Conservation (phyloP, 176 grass and related monocot genomes). For the Typha latifolia region DNA sequence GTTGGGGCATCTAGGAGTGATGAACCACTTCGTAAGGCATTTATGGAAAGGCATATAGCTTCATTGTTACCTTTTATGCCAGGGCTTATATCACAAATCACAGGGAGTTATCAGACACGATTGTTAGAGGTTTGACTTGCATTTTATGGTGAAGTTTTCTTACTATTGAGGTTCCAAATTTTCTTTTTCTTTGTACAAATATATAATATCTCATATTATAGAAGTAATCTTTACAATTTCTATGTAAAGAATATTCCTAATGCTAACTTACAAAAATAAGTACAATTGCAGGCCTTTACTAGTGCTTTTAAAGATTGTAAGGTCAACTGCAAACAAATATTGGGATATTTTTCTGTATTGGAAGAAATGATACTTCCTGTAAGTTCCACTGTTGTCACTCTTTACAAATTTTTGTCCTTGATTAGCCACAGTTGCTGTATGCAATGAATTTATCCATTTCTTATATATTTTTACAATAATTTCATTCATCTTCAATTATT, state of each 20-base stretch:
- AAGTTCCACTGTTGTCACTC: not conserved
- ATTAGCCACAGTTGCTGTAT: no score
- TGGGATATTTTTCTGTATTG: conserved; percentile 2
- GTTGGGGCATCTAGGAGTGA: not conserved
- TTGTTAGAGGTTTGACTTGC: conserved; percentile 2
- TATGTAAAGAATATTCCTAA: not conserved
- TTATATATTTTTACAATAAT: not conserved
- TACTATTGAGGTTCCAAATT: no score
- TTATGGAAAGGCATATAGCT: not conserved
- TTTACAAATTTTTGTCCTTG: no score
- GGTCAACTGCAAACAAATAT: not conserved
- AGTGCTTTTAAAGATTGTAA: conserved; percentile 4
- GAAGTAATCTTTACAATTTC: not conserved
- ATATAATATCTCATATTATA: no score
- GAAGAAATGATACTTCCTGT: conserved; percentile 7
- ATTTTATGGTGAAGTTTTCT: not conserved
- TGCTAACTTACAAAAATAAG: not conserved
- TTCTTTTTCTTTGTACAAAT: no score
- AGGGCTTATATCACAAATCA: not conserved
- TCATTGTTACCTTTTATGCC: not conserved
- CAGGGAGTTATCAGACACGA: not conserved
- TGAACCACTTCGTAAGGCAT: not conserved
- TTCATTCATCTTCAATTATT: not conserved
- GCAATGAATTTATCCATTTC: not conserved
- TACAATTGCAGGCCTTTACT: conserved; percentile 7